Evolutionary conservation across 2,329 filamentous ascomycete genomes (phyloP).

Genomic region (Alternaria ethzedia): DNA sequence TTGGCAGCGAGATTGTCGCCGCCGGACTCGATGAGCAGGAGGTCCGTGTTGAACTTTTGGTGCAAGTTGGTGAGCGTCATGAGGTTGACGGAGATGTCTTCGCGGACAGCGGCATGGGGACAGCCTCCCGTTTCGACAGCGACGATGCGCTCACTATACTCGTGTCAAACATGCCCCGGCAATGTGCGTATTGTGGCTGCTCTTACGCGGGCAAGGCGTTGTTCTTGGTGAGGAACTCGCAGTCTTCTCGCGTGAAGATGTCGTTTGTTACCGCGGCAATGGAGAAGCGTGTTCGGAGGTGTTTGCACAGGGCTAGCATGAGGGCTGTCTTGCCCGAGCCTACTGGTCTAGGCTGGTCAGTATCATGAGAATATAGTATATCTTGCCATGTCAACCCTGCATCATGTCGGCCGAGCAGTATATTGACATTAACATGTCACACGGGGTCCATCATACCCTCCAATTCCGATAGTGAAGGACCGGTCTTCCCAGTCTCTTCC

Average conservation of each 20-base stretch:
- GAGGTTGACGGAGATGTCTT: conserved; percentile 94
- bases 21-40: conserved; percentile 92
- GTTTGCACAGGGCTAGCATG: conserved; percentile 90
- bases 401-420: not conserved
- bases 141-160: conserved; percentile 70
- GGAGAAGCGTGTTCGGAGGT: conserved; percentile 79
- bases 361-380: not conserved
- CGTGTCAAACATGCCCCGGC: not conserved
- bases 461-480: conserved; percentile 96
- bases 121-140: conserved; percentile 98
- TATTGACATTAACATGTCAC: not conserved
- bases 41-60: conserved; percentile 75
- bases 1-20: conserved; percentile 98
- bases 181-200: not conserved
- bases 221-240: conserved; percentile 92
- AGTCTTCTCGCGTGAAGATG: conserved; percentile 97
- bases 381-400: conserved; percentile 5
- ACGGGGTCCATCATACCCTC: conserved; percentile 70
- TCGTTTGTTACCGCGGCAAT: conserved; percentile 98
- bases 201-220: conserved; percentile 73
- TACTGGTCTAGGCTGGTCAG: conserved; percentile 70
- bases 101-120: conserved; percentile 94
- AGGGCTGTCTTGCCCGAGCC: conserved; percentile 97
- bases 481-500: conserved; percentile 86
- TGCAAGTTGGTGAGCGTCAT: conserved; percentile 91